Evolutionary conservation across 129 eudicot species (phyloP).

Genomic region (Helichrysum umbraculigerum): DNA sequence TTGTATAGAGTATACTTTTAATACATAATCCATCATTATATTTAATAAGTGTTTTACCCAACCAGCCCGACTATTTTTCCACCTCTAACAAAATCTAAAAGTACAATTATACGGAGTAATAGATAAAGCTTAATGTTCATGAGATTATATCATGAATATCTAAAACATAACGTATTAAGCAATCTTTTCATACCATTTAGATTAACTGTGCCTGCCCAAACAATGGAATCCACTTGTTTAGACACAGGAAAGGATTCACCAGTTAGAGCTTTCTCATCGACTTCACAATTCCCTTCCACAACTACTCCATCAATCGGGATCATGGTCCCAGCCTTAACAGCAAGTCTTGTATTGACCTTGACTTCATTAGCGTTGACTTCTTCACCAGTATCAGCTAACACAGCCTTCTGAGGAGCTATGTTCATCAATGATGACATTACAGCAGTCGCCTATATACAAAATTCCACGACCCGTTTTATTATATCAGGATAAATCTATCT

Average conservation of each 20-base stretch:
- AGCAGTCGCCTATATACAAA: constrained; percentile 57
- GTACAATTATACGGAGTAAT: no score
- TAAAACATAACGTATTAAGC: background rate
- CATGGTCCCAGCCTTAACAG: constrained; percentile 85
- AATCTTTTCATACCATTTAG: constrained; percentile 62
- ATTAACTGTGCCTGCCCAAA: constrained; percentile 91
- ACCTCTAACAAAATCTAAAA: no score
- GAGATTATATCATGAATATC: background rate
- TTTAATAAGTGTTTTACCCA: no score
- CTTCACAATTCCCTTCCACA: constrained; percentile 83
- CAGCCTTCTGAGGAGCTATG: constrained; percentile 74
- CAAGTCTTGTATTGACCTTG: constrained; percentile 59
- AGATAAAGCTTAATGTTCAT: background rate
- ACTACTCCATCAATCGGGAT: constrained; percentile 89
- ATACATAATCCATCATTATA: background rate
- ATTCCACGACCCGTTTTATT: background rate
- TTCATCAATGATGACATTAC: constrained; percentile 77
- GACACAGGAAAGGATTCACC: constrained; percentile 92
- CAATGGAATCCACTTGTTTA: constrained; percentile 70
- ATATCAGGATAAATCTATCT: background rate
- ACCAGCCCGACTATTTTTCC: no score
- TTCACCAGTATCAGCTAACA: constrained; percentile 76
- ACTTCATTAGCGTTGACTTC: constrained; percentile 63
- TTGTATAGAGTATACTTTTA: no score
- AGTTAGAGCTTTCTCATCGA: constrained; percentile 77